A percentile compares a stretch with the other conserved stretches of the same genome.
Evolutionary conservation across 768 basidiomycete species (phyloP).

Genomic region (Lactarius indigo): DNA sequence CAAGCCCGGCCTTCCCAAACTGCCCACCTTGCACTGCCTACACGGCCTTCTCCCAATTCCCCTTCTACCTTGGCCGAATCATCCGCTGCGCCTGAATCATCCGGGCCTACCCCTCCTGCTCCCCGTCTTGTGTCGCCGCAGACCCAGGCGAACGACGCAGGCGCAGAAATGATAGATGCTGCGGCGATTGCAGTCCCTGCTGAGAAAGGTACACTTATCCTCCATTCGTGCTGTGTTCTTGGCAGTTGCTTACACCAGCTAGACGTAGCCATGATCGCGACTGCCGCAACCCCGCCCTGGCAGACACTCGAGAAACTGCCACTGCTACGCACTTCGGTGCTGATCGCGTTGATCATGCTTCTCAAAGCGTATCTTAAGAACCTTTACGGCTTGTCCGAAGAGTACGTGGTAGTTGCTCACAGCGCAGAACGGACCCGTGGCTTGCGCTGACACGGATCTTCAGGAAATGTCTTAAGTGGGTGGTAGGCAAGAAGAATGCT

Average conservation of each 20-base stretch:
- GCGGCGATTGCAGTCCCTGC: not conserved
- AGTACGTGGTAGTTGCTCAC: constrained; percentile 52
- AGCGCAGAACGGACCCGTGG: not conserved
- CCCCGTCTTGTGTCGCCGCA: not conserved
- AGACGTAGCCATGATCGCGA: not conserved
- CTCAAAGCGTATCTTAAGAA: constrained; percentile 83
- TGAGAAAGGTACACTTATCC: not conserved
- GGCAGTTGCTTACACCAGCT: not conserved
- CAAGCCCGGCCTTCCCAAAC: constrained; percentile 33
- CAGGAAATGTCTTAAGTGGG: constrained; percentile 91
- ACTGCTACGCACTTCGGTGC: constrained; percentile 64
- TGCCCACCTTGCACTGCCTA: not conserved
- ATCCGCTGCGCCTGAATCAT: not conserved
- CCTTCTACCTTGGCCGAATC: not conserved
- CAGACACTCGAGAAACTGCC: constrained; percentile 26
- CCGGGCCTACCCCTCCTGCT: not conserved
- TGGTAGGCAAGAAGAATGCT: constrained; percentile 84
- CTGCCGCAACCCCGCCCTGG: constrained; percentile 13
- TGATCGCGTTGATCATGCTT: constrained; percentile 81
- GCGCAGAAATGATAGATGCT: not conserved
- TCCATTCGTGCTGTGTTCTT: not conserved
- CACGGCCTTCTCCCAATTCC: not conserved
- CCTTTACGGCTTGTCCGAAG: constrained; percentile 84
- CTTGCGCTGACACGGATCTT: constrained; percentile 4
- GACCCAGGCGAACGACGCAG: not conserved